Evolutionary conservation across 1,139 yeast species (phyloP).

Genomic region (Magnusiomyces sp.): DNA sequence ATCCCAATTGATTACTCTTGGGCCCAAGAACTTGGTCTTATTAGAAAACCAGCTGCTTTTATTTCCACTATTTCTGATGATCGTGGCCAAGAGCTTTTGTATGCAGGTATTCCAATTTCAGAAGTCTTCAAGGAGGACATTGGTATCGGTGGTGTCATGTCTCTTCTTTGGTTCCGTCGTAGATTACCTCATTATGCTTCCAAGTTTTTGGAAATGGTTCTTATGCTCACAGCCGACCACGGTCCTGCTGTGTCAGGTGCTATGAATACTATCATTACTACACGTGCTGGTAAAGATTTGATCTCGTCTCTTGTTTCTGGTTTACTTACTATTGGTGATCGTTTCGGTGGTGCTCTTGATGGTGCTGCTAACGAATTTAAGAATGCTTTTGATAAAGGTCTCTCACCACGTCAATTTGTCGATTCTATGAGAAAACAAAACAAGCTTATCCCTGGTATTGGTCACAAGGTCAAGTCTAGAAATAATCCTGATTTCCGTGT

Average conservation of each 20-base stretch:
- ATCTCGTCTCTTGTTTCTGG: constrained; percentile 41
- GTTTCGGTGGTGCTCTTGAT: constrained; percentile 42
- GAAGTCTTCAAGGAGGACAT: constrained; percentile 42
- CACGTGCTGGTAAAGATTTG: constrained; percentile 42
- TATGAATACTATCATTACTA: constrained; percentile 41
- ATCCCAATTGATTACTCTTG: constrained; percentile 42
- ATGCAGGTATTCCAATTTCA: constrained; percentile 41
- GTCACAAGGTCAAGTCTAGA: constrained; percentile 41
- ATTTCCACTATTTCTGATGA: constrained; percentile 42
- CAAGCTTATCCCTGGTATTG: constrained; percentile 42
- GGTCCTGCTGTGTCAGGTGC: constrained; percentile 44
- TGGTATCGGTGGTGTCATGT: constrained; percentile 43
- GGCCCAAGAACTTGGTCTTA: constrained; percentile 42
- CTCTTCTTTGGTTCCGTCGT: constrained; percentile 40
- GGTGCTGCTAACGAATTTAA: constrained; percentile 42
- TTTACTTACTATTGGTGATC: constrained; percentile 38
- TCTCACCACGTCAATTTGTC: constrained; percentile 40
- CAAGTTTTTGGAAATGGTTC: constrained; percentile 41
- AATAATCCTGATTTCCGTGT: constrained; percentile 43
- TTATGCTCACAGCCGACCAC: constrained; percentile 42
- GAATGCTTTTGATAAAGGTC: constrained; percentile 37
- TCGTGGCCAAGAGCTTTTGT: constrained; percentile 40
- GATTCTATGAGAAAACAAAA: constrained; percentile 41
- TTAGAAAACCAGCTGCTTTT: constrained; percentile 42
- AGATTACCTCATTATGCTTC: constrained; percentile 38